Base-by-base conservation (phyloP, 768 basidiomycete genomes). In the Mrakia gelida region DNA sequence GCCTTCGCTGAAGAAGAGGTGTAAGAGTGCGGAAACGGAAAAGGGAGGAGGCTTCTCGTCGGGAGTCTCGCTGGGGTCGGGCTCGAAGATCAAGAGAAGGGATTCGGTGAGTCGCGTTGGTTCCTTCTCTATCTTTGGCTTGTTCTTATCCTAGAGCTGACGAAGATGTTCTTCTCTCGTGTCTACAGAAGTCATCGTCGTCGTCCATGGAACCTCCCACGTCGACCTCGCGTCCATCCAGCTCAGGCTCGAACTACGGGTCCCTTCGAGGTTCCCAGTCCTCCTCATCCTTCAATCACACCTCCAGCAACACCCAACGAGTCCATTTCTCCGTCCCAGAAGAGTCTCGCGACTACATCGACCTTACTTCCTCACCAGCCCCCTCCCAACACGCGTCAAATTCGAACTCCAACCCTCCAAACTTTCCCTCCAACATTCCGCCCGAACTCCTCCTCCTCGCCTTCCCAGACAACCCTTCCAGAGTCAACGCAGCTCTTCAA, bases 381-480 rank as follows among this genome's bases (percentile, higher is more conserved):
- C 41, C 67, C 41, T 34, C 67, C 67, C 59, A 59, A 13, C 59
- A 59, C 28, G 26, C 59, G 59, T 28, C 23, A 28, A 59, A 3
- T 28, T 59, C 59, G 59, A 59, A 59, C 59, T 41, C 26, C 67
- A 21, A 70, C 38, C 34, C 21, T n/a, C 38, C 34, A 26, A 41
- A 41, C 67, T 21, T n/a, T 30, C 23, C 34, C 67, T 70, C 67
- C 38, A 70, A 70, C 38, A 70, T 70, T n/a, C 67, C 67, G 4
- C 41, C 67, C 3, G 67, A 70, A 70, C 67, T 70, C 21, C 67
- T 70, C 34, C 26, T 43, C 23, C 67, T 70, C 67, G 67, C 67
- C 67, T 70, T 70, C 67, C 67, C 67, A 9, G 67, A 70, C 26
- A 23, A 8, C 21, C 34, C 34, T 7, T 26, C 41, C 6, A 11